Evolutionary conservation across 805 yeast species (phyloP), one percentile per base, ranked within the genome.

Genomic region (Candida ovalis): DNA sequence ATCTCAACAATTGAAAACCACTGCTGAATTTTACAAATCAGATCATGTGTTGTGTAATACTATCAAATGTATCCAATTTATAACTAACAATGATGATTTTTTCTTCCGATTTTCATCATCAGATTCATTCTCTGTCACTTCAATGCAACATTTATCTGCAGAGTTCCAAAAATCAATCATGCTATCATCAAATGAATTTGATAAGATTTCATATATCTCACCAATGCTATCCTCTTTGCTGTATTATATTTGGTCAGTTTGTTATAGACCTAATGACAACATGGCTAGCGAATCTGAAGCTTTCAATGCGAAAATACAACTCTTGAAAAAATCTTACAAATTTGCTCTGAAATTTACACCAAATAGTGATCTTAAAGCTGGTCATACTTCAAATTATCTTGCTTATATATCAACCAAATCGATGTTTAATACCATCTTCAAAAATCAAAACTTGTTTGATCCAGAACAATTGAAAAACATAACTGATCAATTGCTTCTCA

Each of bases 151-250:
- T n/a, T n/a, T n/a, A 24, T 19, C 24, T 27, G 41, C 17, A 23
- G 25, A 28, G 30, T 44, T 30, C 15, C n/a, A 32, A 10, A 40
- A 38, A 13, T 33, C 27, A 32, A 6, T 44, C 24, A n/a, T 22
- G 27, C 18, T 38, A 21, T 3, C 43, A 2, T 8, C 44, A 18
- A 46, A 47, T 10, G 22, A 21, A 5, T 10, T 55, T 1, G 46
- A 54, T 5, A 49, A 43, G 25, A 41, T 54, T 3, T 19, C 40
- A 4, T 57, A 52, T n/a, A 40, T 48, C 2, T 52, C 63, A 1
- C 69, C 69, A 4, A 40, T 62, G 25, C 45, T 65, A 15, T 38
- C 57, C 7, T 57, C 69, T 1, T 41, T 63, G n/a, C 18, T 59
- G 3, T 62, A 55, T 40, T 60, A 53, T 22, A 57, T 60, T 18